phyloP scores from a whole-genome alignment of 2,329 filamentous ascomycete species.

The Atkinsonella hypoxylon region DNA sequence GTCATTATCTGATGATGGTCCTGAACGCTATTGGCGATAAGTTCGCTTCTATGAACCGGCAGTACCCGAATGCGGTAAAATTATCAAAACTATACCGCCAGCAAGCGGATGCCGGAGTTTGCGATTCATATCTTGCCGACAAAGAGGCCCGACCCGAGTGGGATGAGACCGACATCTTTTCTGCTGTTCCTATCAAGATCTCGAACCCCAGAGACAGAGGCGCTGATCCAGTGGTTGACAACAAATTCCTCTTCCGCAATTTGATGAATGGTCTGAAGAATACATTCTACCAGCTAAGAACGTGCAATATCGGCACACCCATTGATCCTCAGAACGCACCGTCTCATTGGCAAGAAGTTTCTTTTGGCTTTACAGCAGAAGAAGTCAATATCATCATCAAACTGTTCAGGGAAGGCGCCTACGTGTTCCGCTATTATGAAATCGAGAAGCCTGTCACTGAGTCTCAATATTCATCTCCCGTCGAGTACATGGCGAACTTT shows the following conservation, averaged over 20 bases:
- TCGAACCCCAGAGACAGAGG: constrained; percentile 82
- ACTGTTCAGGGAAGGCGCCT: constrained; percentile 89
- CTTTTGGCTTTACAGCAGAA: constrained; percentile 92
- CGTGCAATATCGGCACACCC: constrained; percentile 64
- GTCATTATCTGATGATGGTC: constrained; percentile 94
- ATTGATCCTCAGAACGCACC: constrained; percentile 73
- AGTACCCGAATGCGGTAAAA: constrained; percentile 91
- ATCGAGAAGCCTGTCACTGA: constrained; percentile 68
- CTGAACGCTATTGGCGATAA: constrained; percentile 97
- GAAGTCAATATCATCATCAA: constrained; percentile 96
- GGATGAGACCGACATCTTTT: constrained; percentile 98
- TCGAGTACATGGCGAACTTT: constrained; percentile 88
- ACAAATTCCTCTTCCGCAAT: constrained; percentile 96
- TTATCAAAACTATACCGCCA: constrained; percentile 67
- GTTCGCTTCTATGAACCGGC: constrained; percentile 93
- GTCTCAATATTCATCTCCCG: constrained; percentile 63
- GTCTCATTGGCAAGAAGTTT: constrained; percentile 87
- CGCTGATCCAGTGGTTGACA: constrained; percentile 84
- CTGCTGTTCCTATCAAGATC: constrained; percentile 89
- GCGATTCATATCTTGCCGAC: constrained; percentile 77
- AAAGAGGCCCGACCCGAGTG: constrained; percentile 75
- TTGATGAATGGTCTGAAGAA: constrained; percentile 92
- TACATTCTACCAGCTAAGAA: constrained; percentile 87
- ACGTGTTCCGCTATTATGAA: constrained; percentile 94
- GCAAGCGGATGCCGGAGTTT: constrained; percentile 47